phyloP scores from a whole-genome alignment of 163 green algal genomes.

The Scenedesmus sp. region DNA sequence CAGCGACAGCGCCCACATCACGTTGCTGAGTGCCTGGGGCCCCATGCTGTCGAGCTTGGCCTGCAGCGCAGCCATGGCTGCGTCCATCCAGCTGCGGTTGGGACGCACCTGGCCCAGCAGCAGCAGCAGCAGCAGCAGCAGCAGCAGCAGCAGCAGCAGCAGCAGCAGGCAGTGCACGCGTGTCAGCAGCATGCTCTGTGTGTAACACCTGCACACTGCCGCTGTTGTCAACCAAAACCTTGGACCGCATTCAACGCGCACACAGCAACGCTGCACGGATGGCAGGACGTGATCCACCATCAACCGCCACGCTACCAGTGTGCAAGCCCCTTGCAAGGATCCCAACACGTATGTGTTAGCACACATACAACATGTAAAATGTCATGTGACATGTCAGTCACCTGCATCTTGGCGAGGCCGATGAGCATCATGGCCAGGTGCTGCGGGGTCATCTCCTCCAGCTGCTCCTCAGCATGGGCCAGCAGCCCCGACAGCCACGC shows the following conservation, averaged over 20 bases:
- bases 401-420: slow-evolving; percentile 29
- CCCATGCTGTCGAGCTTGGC: slow-evolving; percentile 39
- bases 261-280: neutral
- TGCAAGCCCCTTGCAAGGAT: no score
- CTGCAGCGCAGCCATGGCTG: neutral
- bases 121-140: neutral
- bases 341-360: no score
- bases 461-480: neutral
- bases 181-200: neutral
- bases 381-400: neutral
- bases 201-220: no score
- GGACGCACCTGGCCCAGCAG: slow-evolving; percentile 32
- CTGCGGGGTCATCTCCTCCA: slow-evolving; percentile 1
- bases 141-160: neutral
- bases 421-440: slow-evolving; percentile 35
- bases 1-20: slow-evolving; percentile 36
- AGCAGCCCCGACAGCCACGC: slow-evolving; percentile 32
- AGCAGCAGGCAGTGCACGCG: neutral
- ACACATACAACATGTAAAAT: neutral
- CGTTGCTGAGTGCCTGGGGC: slow-evolving; percentile 42
- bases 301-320: no score
- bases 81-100: slow-evolving; percentile 31
- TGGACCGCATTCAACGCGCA: no score
- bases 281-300: no score
- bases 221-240: no score